These are phyloP conservation scores for Eucalyptus sideroxylon DNA, from an alignment of 345 rosid genomes.

Conservation along the genomic window DNA sequence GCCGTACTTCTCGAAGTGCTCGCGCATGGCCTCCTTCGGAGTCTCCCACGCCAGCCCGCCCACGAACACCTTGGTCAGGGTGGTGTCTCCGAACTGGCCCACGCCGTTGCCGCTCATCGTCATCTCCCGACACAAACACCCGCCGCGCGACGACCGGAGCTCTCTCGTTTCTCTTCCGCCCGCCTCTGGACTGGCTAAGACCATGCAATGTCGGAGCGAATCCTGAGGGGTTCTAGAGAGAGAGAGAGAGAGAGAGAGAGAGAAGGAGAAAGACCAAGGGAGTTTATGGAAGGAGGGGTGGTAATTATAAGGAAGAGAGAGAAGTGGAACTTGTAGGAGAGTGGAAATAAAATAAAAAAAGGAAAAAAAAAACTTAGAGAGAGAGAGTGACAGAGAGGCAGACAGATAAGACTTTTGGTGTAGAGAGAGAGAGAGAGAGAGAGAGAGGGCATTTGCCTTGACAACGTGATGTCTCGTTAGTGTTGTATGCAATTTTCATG, in stretches of 20 bases:
- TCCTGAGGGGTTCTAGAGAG: background rate
- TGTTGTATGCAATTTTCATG: background rate
- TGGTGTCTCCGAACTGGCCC: slow-evolving; percentile 80
- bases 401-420: slow-evolving; percentile 22
- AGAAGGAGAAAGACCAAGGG: background rate
- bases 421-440: background rate
- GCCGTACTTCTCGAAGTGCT: slow-evolving; percentile 87
- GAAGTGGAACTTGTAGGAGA: background rate
- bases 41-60: slow-evolving; percentile 99
- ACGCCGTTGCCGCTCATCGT: slow-evolving; percentile 37
- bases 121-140: background rate
- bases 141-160: background rate
- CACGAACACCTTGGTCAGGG: slow-evolving; percentile 89
- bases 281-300: slow-evolving; percentile 3
- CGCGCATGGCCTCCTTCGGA: slow-evolving; percentile 67
- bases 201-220: background rate
- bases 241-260: background rate
- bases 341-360: slow-evolving; percentile 9
- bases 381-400: slow-evolving; percentile 39
- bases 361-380: background rate
- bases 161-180: background rate
- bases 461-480: slow-evolving; percentile 25
- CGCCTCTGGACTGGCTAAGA: background rate
- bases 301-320: background rate
- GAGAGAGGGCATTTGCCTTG: background rate